Conservation (phyloP, 73 alveolate genomes). For the Tetrahymena thermophila region DNA sequence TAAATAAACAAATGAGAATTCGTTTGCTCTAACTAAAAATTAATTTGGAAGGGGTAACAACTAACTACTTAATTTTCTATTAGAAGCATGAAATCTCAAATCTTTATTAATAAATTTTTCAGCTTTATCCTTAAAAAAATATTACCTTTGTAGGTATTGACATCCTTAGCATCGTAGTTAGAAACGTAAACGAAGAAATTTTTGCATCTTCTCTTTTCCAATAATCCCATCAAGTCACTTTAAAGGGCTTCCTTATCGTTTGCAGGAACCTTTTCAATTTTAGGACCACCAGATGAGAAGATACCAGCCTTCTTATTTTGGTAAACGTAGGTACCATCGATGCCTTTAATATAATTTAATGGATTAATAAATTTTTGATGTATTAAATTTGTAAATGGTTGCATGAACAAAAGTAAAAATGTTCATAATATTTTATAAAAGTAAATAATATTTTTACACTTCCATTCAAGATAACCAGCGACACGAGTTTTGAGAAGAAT, state of each 20-base stretch:
- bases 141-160: constrained; percentile 59
- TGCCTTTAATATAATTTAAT: background rate
- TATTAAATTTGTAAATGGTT: background rate
- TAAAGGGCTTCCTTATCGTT: constrained; percentile 91
- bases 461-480: constrained; percentile 83
- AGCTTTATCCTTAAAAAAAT: background rate
- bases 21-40: background rate
- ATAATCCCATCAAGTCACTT: constrained; percentile 95
- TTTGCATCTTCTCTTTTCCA: constrained; percentile 96
- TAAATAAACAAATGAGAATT: too few species aligned
- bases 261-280: constrained; percentile 91
- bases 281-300: constrained; percentile 54
- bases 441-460: constrained; percentile 6
- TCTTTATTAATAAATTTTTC: background rate
- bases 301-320: constrained; percentile 47
- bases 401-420: background rate
- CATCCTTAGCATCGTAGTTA: constrained; percentile 71
- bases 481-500: constrained; percentile 86
- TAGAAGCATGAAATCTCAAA: too few species aligned
- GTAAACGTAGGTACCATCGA: constrained; percentile 53
- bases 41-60: background rate
- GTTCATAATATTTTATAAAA: background rate
- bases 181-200: constrained; percentile 88
- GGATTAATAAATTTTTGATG: too few species aligned
- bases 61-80: background rate